phyloP scores from a whole-genome alignment of 2,329 filamentous ascomycete genomes.

The Exophiala lecanii-corni region DNA sequence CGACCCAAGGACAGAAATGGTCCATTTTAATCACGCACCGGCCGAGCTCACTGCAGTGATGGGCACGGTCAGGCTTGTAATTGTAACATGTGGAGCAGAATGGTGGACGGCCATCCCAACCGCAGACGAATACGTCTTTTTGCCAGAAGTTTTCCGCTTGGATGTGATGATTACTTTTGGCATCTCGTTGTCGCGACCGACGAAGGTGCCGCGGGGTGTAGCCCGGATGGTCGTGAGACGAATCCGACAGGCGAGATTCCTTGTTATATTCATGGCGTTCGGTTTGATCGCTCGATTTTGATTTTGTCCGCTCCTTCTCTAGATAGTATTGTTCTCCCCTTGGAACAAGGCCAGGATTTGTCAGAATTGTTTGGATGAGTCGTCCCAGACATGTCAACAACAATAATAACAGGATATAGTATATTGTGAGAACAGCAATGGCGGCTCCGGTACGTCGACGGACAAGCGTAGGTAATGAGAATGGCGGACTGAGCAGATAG shows the following conservation, averaged over 20 bases:
- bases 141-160: conserved; percentile 33
- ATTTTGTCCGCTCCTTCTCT: conserved; percentile 27
- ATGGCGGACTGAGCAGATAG: conserved; percentile 59
- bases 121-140: conserved; percentile 78
- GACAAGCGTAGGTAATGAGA: conserved; percentile 31
- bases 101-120: conserved; percentile 73
- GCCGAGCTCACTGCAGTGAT: conserved; percentile 78
- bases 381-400: conserved; percentile 66
- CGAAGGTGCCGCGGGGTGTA: conserved; percentile 11
- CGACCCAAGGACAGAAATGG: conserved; percentile 95
- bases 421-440: conserved; percentile 65
- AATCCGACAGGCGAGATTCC: conserved; percentile 14
- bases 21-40: conserved; percentile 88
- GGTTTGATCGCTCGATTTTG: conserved; percentile 14
- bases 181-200: conserved; percentile 19
- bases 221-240: conserved; percentile 5
- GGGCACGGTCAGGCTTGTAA: conserved; percentile 83
- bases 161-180: conserved; percentile 26
- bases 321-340: conserved; percentile 47
- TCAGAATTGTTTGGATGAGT: conserved; percentile 62
- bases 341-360: conserved; percentile 69
- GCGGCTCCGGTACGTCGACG: conserved; percentile 53
- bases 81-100: conserved; percentile 82
- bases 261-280: conserved; percentile 14
- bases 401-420: conserved; percentile 66